Conservation (phyloP, 2,329 filamentous ascomycete genomes). For the Botryotinia calthae region DNA sequence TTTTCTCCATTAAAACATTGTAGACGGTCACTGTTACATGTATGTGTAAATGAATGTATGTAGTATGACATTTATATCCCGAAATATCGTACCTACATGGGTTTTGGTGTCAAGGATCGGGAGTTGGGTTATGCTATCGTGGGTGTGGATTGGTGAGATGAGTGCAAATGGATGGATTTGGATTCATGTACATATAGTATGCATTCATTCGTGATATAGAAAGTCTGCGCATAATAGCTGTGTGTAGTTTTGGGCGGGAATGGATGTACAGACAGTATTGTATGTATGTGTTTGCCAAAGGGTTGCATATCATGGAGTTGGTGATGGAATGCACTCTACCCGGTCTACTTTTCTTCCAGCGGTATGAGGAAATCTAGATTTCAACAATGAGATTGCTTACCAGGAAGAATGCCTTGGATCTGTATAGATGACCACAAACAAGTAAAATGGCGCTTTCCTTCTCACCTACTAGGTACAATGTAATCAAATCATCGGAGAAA, state of each 20-base stretch:
- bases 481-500: neutral
- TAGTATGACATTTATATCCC: neutral
- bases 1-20: neutral
- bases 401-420: neutral
- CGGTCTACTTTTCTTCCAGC: neutral
- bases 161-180: neutral
- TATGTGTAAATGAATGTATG: neutral
- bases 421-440: neutral
- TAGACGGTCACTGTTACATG: neutral
- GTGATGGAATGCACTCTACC: neutral
- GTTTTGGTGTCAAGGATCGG: neutral
- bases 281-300: neutral
- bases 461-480: neutral
- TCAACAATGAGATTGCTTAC: neutral
- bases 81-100: neutral
- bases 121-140: neutral
- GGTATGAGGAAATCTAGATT: neutral
- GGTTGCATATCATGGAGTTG: neutral
- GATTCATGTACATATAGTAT: neutral
- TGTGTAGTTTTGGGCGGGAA: neutral
- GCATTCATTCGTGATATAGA: neutral
- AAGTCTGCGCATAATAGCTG: neutral
- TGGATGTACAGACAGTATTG: neutral
- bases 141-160: neutral
- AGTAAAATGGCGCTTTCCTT: neutral